Evolutionary conservation across 768 basidiomycete genomes (phyloP), one percentile per base, ranked within the genome.

Genomic region (Amanita pallidorosea): DNA sequence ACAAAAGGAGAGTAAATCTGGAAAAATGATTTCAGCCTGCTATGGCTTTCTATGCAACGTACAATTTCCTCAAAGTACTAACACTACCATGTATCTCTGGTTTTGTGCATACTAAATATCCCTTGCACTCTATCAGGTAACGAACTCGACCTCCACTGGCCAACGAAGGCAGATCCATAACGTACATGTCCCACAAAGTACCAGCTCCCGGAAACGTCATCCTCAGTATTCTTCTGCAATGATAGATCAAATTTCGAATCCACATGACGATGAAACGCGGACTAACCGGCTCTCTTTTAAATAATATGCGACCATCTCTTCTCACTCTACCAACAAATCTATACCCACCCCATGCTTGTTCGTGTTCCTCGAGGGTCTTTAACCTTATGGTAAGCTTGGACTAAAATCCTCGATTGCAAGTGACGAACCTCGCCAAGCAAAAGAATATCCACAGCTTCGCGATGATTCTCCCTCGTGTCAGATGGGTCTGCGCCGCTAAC

Each of bases 331-430:
- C 86, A 9, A 69, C 67, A 58, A 81, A 79, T 52, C 62, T 72
- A 62, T 76, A 85, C 9, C 77, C 76, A 4, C 79, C 82, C 83
- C 86, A 88, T 7, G 80, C 80, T 35, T 68, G 66, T 53, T 79
- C 79, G 49, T 79, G 76, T 43, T 71, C 70, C 43, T 57, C 63
- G 41, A 73, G 65, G 2, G 81, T 83, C 81, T 83, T 53, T 46
- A 27, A 43, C 3, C 8, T 31, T 53, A 27, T 47, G 57, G 41
- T 60, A 55, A 54, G 27, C 53, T 33, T 33, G 13, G 13, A 34
- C 36, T 17, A 31, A 41, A 31, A 47, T 33, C 13, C n/a, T 41
- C 36, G 29, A 20, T 46, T 13, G 33, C 45, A 46, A 12, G 38
- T 7, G 35, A 60, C 67, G 49, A 53, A 74, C 74, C 67, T 76